These are phyloP conservation scores for Skeletonema marinoi DNA, from an alignment of 108 stramenopile genomes.

Conservation along the genomic window DNA sequence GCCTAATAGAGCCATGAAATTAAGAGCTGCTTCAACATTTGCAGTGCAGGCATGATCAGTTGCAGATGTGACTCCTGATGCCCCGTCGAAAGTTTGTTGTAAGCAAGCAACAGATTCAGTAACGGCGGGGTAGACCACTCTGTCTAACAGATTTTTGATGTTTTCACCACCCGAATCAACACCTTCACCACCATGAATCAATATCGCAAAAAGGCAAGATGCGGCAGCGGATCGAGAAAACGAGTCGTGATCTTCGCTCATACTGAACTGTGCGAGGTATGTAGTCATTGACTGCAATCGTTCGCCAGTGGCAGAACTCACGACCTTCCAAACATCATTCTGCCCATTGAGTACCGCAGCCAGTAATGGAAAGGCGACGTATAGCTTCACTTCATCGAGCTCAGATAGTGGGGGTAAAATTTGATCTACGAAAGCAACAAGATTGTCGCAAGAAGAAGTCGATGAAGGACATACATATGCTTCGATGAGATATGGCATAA, in stretches of 20 bases:
- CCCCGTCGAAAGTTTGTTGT: neutral
- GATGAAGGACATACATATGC: constrained; percentile 38
- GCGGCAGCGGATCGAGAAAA: constrained; percentile 58
- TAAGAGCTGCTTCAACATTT: constrained; percentile 29
- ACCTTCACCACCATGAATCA: constrained; percentile 23
- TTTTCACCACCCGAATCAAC: neutral
- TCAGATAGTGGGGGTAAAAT: constrained; percentile 70
- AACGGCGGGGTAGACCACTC: constrained; percentile 20
- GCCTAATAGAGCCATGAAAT: constrained; percentile 41
- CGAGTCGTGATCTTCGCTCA: constrained; percentile 40
- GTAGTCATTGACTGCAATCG: constrained; percentile 26
- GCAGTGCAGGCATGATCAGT: neutral
- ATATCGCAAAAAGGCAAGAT: constrained; percentile 53
- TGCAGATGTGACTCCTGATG: neutral
- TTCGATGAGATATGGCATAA: constrained; percentile 43
- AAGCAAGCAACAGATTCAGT: constrained; percentile 7
- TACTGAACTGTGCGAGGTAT: constrained; percentile 35
- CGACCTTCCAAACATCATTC: constrained; percentile 9
- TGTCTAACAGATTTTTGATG: constrained; percentile 8
- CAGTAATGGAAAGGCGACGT: constrained; percentile 62
- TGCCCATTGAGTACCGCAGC: constrained; percentile 45
- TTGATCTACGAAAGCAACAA: constrained; percentile 42
- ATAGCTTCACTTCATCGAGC: constrained; percentile 53
- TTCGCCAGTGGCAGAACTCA: constrained; percentile 2
- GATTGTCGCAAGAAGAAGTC: constrained; percentile 7